These are phyloP conservation scores for Dioscorea zingiberensis DNA, from an alignment of 106 monocot genomes.

Conservation along the genomic window DNA sequence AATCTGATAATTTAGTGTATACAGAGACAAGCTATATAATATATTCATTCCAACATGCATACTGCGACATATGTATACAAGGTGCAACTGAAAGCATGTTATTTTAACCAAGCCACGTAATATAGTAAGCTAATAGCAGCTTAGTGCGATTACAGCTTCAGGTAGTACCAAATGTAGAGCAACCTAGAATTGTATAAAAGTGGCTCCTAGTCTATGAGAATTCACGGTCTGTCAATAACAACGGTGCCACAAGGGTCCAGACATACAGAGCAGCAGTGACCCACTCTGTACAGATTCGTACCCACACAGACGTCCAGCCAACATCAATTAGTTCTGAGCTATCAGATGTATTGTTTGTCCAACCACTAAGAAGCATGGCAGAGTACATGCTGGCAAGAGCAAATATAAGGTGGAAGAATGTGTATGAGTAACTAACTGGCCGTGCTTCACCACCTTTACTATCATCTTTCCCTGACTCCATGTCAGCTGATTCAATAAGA, in stretches of 20 bases:
- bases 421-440: constrained; percentile 91
- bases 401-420: constrained; percentile 92
- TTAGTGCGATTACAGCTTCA: too few species aligned
- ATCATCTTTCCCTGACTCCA: constrained; percentile 49
- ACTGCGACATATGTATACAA: too few species aligned
- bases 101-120: too few species aligned
- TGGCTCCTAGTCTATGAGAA: constrained; percentile 21
- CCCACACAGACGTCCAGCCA: constrained; percentile 94
- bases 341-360: constrained; percentile 50
- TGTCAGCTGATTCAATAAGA: constrained; percentile 41
- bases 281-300: constrained; percentile 89
- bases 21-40: too few species aligned
- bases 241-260: constrained; percentile 84
- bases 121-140: too few species aligned
- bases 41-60: too few species aligned
- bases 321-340: constrained; percentile 75
- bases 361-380: constrained; percentile 96
- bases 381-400: constrained; percentile 97
- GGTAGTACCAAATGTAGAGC: too few species aligned
- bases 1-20: too few species aligned
- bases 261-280: constrained; percentile 70
- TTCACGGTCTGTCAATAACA: constrained; percentile 70
- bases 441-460: constrained; percentile 40
- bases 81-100: too few species aligned
- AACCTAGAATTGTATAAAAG: too few species aligned